phyloP scores from a whole-genome alignment of 2,329 filamentous ascomycete species.

The Fonsecaea multimorphosa region DNA sequence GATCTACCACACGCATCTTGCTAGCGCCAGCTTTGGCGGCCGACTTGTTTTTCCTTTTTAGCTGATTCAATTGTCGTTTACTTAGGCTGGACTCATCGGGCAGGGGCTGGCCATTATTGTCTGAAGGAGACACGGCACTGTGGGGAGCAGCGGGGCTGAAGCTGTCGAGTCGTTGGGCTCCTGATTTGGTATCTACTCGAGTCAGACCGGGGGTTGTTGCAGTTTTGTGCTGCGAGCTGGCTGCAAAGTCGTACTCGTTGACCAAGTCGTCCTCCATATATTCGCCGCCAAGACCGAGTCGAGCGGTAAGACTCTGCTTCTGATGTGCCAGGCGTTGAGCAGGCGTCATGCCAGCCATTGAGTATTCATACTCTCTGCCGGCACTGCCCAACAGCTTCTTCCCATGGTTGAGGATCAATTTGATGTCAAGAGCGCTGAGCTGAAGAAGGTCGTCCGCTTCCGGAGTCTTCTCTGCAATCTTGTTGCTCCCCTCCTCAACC shows the following conservation, averaged over 20 bases:
- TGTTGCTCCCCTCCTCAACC: conserved; percentile 46
- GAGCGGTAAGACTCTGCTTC: conserved; percentile 82
- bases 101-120: conserved; percentile 48
- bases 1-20: conserved; percentile 87
- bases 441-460: conserved; percentile 68
- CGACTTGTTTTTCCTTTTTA: conserved; percentile 92
- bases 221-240: conserved; percentile 53
- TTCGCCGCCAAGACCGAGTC: conserved; percentile 83
- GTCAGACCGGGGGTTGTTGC: conserved; percentile 50
- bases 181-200: conserved; percentile 57
- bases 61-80: conserved; percentile 88
- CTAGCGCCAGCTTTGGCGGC: conserved; percentile 87
- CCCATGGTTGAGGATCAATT: conserved; percentile 79
- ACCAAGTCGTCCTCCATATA: conserved; percentile 85
- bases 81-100: conserved; percentile 76
- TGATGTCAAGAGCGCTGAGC: conserved; percentile 77
- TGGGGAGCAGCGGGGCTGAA: conserved; percentile 50
- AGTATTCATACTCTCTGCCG: conserved; percentile 82
- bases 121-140: conserved; percentile 55
- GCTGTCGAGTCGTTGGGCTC: conserved; percentile 51
- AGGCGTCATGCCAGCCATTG: conserved; percentile 79
- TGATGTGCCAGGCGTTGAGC: conserved; percentile 80
- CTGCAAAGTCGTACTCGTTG: conserved; percentile 65
- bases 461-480: conserved; percentile 48
- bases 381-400: conserved; percentile 82